A percentile compares a stretch with the other conserved stretches of the same genome.
Conservation (phyloP, 495 filamentous ascomycete species). For the Umbilicaria muhlenbergii region DNA sequence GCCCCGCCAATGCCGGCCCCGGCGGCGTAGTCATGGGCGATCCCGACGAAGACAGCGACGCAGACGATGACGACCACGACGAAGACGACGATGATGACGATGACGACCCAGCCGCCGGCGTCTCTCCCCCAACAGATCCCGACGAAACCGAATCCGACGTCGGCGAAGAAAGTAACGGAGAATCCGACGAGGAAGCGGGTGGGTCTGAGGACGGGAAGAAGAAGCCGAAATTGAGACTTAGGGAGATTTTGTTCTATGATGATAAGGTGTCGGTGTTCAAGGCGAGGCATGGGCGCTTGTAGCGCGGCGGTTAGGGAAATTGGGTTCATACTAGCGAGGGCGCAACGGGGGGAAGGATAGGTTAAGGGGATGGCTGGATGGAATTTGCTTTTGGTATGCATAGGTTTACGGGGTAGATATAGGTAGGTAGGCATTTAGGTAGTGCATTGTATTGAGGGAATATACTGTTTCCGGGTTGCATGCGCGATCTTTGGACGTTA, state of each 20-base stretch:
- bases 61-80: constrained; percentile 23
- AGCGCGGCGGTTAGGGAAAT: background rate
- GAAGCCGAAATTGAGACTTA: constrained; percentile 44
- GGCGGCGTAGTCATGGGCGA: constrained; percentile 18
- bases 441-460: no score
- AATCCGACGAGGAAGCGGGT: constrained; percentile 35
- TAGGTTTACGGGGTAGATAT: no score
- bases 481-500: no score
- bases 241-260: constrained; percentile 82
- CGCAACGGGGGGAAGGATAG: no score
- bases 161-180: constrained; percentile 22
- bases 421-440: no score
- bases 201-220: constrained; percentile 28
- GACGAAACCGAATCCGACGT: constrained; percentile 29
- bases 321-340: no score
- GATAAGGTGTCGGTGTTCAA: constrained; percentile 78
- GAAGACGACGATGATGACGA: constrained; percentile 32
- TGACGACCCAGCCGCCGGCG: constrained; percentile 11
- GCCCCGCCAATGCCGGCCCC: constrained; percentile 9
- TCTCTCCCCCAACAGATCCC: constrained; percentile 10
- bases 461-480: no score
- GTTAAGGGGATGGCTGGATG: no score
- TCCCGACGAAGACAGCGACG: constrained; percentile 28
- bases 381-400: no score
- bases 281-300: constrained; percentile 59